Percentiles rank a stretch among this genome's conserved stretches.
These are phyloP conservation scores for Amanita muscaria DNA, from an alignment of 768 basidiomycete genomes.

Conservation along the genomic window DNA sequence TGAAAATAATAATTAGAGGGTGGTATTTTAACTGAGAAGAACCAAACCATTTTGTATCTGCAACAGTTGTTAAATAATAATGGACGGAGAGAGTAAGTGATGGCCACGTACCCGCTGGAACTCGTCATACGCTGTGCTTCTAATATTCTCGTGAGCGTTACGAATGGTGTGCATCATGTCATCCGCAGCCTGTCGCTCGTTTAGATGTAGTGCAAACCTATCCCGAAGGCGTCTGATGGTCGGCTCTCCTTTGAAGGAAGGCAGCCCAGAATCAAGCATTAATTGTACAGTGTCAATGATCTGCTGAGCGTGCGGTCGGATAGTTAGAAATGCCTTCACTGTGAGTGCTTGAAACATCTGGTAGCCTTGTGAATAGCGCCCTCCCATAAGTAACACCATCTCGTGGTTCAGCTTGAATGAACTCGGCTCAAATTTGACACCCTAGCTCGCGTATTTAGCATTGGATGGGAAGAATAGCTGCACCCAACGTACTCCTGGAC, in stretches of 20 bases:
- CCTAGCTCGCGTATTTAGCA: slow-evolving; percentile 35
- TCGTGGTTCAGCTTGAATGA: slow-evolving; percentile 99
- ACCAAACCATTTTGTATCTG: slow-evolving; percentile 33
- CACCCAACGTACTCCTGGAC: slow-evolving; percentile 52
- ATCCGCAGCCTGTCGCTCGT: slow-evolving; percentile 87
- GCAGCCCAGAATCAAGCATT: slow-evolving; percentile 92
- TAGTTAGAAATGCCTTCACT: slow-evolving; percentile 93
- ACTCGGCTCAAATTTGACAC: slow-evolving; percentile 96
- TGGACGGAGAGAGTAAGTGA: background rate
- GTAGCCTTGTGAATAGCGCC: slow-evolving; percentile 89
- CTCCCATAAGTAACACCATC: slow-evolving; percentile 98
- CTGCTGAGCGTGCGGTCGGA: slow-evolving; percentile 90
- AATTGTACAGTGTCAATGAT: slow-evolving; percentile 81
- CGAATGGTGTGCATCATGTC: slow-evolving; percentile 84
- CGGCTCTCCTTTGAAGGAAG: slow-evolving; percentile 93
- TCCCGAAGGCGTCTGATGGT: slow-evolving; percentile 85
- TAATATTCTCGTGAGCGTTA: slow-evolving; percentile 92
- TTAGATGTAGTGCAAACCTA: slow-evolving; percentile 74
- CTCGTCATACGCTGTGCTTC: slow-evolving; percentile 92
- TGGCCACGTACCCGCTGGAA: slow-evolving; percentile 70
- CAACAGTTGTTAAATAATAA: background rate
- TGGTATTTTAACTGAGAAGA: background rate
- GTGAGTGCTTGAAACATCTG: slow-evolving; percentile 89
- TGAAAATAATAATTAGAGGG: slow-evolving; percentile 9
- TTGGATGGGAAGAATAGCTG: background rate